Conservation (phyloP, 768 basidiomycete species). For the Termitomyces sp. region DNA sequence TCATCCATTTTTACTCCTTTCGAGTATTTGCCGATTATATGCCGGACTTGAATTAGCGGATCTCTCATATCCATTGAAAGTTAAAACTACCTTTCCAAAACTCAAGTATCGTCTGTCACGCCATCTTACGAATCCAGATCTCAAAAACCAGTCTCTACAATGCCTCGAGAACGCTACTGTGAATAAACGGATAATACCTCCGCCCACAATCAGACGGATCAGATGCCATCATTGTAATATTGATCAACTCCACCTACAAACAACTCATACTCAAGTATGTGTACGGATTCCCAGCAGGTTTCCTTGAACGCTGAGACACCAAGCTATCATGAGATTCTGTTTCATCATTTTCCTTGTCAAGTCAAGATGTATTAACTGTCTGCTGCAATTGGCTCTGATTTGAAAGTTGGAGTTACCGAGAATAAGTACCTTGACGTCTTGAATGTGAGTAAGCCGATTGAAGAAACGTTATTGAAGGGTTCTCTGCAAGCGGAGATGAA, state of each 20-base stretch:
- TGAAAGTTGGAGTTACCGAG: too few species aligned
- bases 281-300: too few species aligned
- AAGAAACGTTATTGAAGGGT: neutral
- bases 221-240: neutral
- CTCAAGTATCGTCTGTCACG: neutral
- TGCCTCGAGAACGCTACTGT: neutral
- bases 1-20: too few species aligned
- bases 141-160: neutral
- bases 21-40: neutral
- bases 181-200: neutral
- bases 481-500: neutral
- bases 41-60: neutral
- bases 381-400: too few species aligned
- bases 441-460: too few species aligned
- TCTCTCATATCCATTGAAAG: neutral
- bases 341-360: too few species aligned
- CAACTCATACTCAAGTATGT: too few species aligned
- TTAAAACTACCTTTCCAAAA: neutral
- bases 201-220: neutral
- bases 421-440: neutral
- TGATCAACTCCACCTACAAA: neutral
- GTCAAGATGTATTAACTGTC: too few species aligned
- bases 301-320: too few species aligned
- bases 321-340: too few species aligned
- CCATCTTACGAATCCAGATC: neutral